Percentiles rank a stretch among this genome's conserved stretches.
phyloP scores from a whole-genome alignment of 164 flowering plant genomes.

The Chimonanthus praecox region DNA sequence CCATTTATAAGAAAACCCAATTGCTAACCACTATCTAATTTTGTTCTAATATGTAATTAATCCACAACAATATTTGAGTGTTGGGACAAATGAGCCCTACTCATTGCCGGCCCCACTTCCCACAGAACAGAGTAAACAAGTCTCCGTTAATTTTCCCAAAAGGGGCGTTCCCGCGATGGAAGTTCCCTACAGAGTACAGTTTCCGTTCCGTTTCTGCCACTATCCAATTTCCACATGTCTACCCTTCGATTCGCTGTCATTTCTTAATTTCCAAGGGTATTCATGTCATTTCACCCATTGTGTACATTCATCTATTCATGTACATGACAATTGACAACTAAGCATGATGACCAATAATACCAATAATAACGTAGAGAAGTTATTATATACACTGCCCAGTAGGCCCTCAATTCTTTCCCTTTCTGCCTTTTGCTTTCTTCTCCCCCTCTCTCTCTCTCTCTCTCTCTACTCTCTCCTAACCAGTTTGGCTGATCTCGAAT shows the following conservation, averaged over 20 bases:
- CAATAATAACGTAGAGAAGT: constrained; percentile 9
- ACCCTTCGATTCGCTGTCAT: neutral
- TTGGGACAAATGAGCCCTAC: too few relatives aligned
- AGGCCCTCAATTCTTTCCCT: constrained; percentile 28
- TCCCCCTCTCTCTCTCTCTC: constrained; percentile 6
- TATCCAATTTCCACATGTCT: neutral
- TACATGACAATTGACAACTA: neutral
- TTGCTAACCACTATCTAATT: too few relatives aligned
- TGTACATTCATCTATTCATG: too few relatives aligned
- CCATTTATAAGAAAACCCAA: too few relatives aligned
- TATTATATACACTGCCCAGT: constrained; percentile 30
- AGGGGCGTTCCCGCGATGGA: neutral
- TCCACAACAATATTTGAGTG: too few relatives aligned
- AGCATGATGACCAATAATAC: neutral
- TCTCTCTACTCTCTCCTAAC: constrained; percentile 18
- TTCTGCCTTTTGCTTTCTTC: constrained; percentile 23
- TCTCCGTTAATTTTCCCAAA: neutral
- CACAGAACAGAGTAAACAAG: too few relatives aligned
- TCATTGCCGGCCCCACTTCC: too few relatives aligned
- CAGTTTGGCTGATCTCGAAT: constrained; percentile 19
- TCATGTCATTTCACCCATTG: neutral
- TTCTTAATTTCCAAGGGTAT: neutral
- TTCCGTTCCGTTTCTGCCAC: constrained; percentile 16
- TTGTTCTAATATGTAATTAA: too few relatives aligned
- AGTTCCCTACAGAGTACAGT: neutral